phyloP scores from a whole-genome alignment of 345 rosid species.

The Salix exigua region DNA sequence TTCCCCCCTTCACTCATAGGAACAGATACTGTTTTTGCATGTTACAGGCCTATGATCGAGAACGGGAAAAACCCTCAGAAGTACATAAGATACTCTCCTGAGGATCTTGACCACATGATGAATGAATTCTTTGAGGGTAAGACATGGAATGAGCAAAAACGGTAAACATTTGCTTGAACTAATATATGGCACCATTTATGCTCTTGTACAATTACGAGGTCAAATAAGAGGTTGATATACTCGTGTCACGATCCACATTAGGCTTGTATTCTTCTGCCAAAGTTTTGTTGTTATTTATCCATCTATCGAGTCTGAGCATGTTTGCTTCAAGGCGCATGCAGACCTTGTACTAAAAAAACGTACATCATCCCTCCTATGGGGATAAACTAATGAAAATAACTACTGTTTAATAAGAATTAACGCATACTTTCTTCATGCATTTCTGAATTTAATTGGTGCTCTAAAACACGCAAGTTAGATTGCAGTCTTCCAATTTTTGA shows the following conservation, averaged over 20 bases:
- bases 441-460: background rate
- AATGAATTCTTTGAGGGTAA: constrained; percentile 91
- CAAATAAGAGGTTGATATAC: constrained; percentile 11
- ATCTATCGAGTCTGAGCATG: background rate
- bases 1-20: background rate
- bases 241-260: background rate
- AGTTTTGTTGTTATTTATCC: background rate
- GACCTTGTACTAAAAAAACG: background rate
- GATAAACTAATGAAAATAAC: background rate
- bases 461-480: background rate
- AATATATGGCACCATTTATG: background rate
- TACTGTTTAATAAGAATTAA: background rate
- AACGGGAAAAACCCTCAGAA: constrained; percentile 75
- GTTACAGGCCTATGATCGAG: constrained; percentile 75
- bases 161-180: constrained; percentile 28
- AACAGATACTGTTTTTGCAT: background rate
- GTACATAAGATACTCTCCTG: constrained; percentile 73
- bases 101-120: constrained; percentile 85
- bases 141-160: constrained; percentile 74
- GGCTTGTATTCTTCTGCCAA: background rate
- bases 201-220: constrained; percentile 16
- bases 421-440: background rate
- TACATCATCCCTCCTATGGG: background rate
- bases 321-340: background rate
- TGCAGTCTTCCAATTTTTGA: background rate